phyloP scores from a whole-genome alignment of 2,329 filamentous ascomycete genomes.

The Diaporthe amygdali region DNA sequence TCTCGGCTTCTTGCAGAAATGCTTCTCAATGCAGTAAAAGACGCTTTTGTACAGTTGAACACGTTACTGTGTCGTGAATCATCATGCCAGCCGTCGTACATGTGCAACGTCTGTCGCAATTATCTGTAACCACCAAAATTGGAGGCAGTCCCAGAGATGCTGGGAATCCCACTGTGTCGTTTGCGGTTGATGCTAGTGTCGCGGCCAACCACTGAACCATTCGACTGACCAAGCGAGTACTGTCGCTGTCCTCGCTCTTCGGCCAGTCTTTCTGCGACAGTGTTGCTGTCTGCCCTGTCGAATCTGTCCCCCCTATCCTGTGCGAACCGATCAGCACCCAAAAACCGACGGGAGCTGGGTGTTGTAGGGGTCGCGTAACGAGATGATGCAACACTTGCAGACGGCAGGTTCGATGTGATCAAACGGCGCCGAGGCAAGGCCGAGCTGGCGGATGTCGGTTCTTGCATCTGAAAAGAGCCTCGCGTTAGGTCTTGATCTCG shows the following conservation, averaged over 20 bases:
- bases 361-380: constrained; percentile 47
- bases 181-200: constrained; percentile 51
- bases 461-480: constrained; percentile 32
- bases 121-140: constrained; percentile 51
- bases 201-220: constrained; percentile 46
- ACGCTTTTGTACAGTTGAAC: constrained; percentile 3
- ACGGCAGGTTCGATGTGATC: constrained; percentile 51
- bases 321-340: constrained; percentile 46
- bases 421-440: constrained; percentile 60
- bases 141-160: constrained; percentile 43
- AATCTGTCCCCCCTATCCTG: constrained; percentile 38
- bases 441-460: constrained; percentile 45
- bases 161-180: constrained; percentile 48
- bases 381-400: constrained; percentile 32
- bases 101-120: constrained; percentile 25
- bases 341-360: constrained; percentile 50
- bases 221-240: constrained; percentile 46
- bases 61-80: neutral
- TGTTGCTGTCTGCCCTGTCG: constrained; percentile 37
- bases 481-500: constrained; percentile 16
- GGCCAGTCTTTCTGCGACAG: constrained; percentile 39
- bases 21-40: constrained; percentile 20
- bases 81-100: neutral
- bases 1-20: constrained; percentile 10
- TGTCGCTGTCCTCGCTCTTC: constrained; percentile 52